phyloP scores from a whole-genome alignment of 192 early-diverging fungal species.

The Coemansia sp. region DNA sequence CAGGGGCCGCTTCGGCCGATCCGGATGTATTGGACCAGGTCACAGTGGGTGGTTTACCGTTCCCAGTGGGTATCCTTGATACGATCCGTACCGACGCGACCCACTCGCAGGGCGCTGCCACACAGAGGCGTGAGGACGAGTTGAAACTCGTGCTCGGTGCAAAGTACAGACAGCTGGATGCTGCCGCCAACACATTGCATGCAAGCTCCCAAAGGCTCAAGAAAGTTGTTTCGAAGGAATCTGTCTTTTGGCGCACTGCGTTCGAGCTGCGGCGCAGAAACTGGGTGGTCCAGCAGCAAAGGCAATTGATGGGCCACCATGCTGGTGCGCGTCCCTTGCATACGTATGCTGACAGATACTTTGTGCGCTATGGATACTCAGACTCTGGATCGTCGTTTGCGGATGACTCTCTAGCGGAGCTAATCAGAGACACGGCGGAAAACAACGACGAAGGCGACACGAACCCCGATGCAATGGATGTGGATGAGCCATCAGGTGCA shows the following conservation, averaged over 20 bases:
- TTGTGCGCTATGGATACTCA: slow-evolving; percentile 30
- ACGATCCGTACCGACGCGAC: slow-evolving; percentile 20
- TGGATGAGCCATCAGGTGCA: background rate
- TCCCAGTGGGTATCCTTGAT: slow-evolving; percentile 35
- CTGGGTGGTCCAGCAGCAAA: slow-evolving; percentile 45
- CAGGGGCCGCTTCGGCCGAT: slow-evolving; percentile 9
- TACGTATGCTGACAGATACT: slow-evolving; percentile 26
- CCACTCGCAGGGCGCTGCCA: background rate
- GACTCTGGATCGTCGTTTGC: slow-evolving; percentile 33
- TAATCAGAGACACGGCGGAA: slow-evolving; percentile 19
- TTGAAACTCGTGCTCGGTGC: slow-evolving; percentile 47
- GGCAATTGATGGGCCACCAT: slow-evolving; percentile 7
- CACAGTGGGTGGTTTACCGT: slow-evolving; percentile 33
- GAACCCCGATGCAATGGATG: background rate
- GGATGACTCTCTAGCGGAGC: slow-evolving; percentile 39
- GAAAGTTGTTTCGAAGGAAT: slow-evolving; percentile 16
- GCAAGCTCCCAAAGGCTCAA: slow-evolving; percentile 17
- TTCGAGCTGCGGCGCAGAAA: slow-evolving; percentile 36
- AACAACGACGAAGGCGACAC: background rate
- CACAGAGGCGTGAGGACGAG: slow-evolving; percentile 20
- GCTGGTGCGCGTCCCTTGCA: background rate
- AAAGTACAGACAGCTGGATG: slow-evolving; percentile 41
- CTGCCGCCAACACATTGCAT: slow-evolving; percentile 38
- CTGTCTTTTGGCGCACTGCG: slow-evolving; percentile 41
- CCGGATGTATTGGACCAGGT: slow-evolving; percentile 24